Evolutionary conservation across 1,284 basidiomycete genomes (phyloP), one percentile per base, ranked within the genome.

Genomic region (Cystobasidium slooffiae): DNA sequence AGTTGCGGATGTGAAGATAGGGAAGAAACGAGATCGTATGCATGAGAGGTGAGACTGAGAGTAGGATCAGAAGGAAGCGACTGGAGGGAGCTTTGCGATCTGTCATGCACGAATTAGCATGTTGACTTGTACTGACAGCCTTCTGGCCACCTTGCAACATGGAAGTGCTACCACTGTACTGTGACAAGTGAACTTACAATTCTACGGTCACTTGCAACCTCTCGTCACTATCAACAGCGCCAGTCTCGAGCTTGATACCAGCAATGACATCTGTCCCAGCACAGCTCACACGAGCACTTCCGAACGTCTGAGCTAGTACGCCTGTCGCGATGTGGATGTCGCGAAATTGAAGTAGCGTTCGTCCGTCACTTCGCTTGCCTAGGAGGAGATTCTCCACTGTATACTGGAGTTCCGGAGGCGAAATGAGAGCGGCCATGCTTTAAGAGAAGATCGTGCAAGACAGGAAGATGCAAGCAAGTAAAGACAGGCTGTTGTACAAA

Each of bases 161-260:
- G 18, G 12, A 20, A 37, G 65, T 39, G 52, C 44, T 18, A 46
- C 5, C 20, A 4, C 31, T 18, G 39, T 46, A 18, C 44, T 24
- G 18, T 22, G 16, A 24, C 39, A 22, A 44, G 31, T 20, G 10
- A 43, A 63, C 75, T 70, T 49, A 75, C 75, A 67, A 52, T n/a
- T 69, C 67, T 18, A 75, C 63, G 8, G 53, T 68, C 10, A 62
- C 44, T n/a, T 49, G 59, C 47, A 75, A 14, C 39, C 70, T 49
- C 41, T 73, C 70, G 43, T 55, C 53, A 37, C 53, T 53, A n/a
- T 61, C 56, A 22, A n/a, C 37, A n/a, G 65, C n/a, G 31, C 88
- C 88, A 0, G 92, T 89, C 76, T 93, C 91, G 0, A 92, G 84
- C 78, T 91, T 91, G 2, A 86, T 84, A 0, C 89, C 90, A 10